Conservation (phyloP, 306 rosid species). For the Casuarina glauca region DNA sequence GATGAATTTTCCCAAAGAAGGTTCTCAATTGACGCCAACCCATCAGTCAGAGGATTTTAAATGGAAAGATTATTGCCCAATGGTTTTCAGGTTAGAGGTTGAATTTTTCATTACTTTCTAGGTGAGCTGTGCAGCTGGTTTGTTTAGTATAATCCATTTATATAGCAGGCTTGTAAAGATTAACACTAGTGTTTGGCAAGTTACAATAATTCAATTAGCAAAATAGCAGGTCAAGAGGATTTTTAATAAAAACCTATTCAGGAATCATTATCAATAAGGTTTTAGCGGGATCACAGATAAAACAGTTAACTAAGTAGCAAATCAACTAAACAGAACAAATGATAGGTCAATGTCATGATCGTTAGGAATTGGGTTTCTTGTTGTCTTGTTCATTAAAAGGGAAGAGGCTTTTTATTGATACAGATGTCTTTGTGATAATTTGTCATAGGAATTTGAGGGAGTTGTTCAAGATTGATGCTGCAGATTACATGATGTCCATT, state of each 20-base stretch:
- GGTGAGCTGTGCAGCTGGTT: slow-evolving; percentile 11
- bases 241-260: background rate
- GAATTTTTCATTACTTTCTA: slow-evolving; percentile 3
- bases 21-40: slow-evolving; percentile 93
- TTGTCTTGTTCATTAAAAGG: background rate
- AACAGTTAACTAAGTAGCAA: no score
- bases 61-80: slow-evolving; percentile 98
- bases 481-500: slow-evolving; percentile 99
- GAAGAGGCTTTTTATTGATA: background rate
- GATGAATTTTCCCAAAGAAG: slow-evolving; percentile 97
- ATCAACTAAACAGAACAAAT: no score
- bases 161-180: slow-evolving; percentile 20
- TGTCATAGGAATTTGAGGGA: slow-evolving; percentile 85
- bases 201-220: slow-evolving; percentile 7
- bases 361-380: no score
- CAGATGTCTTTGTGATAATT: slow-evolving; percentile 22
- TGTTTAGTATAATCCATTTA: slow-evolving; percentile 25
- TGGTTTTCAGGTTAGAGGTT: slow-evolving; percentile 89
- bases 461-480: slow-evolving; percentile 97
- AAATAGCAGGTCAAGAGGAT: background rate
- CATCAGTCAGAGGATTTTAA: slow-evolving; percentile 96
- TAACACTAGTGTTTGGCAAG: slow-evolving; percentile 6
- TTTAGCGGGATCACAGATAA: no score
- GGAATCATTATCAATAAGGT: no score
- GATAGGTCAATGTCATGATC: no score